Evolutionary conservation across 2,329 filamentous ascomycete genomes (phyloP), one percentile per base, ranked within the genome.

Genomic region (Cyclaneusma minus): DNA sequence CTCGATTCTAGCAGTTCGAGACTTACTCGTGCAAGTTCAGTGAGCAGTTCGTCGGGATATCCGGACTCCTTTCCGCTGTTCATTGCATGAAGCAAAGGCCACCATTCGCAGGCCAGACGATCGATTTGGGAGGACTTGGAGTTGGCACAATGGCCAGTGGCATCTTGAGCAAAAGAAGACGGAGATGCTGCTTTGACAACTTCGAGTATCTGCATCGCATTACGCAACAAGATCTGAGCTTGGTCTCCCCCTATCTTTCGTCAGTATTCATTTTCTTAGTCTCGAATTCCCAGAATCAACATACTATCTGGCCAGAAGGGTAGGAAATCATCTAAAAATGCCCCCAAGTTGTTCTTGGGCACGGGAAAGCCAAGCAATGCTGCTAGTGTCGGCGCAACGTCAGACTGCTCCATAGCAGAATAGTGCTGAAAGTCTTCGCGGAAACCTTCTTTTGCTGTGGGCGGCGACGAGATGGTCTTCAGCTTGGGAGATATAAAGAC

Each of bases 401-500:
- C 91, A 2, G 84, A 92, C 54, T 98, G 89, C 45, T 95, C 81
- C n/a, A 95, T 69, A 29, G 60, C 70, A 16, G 60, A 62, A 48
- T 95, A 95, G 46, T 81, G 95, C 32, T 79, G 68, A 38, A 92
- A 92, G 34, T 89, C 74, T 11, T 71, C 62, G 19, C 58, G 58
- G 5, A 69, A 64, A 8, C 60, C 50, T 3, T 67, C 54, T 1
- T 85, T 84, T 7, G 37, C 42, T 2, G 47, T 37, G 3, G 62
- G 59, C n/a, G n/a, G n/a, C n/a, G n/a, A n/a, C n/a, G n/a, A n/a
- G 5, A 84, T 54, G 1, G 53, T 45, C 41, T 65, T 68, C 22
- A 93, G 60, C 43, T 83, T 89, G 0, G 87, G 84, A 3, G 84
- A 89, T 36, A 92, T 68, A 48, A 98, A 95, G 12, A 94, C 67